Percentiles rank a stretch among this genome's conserved stretches.
phyloP scores from a whole-genome alignment of 306 rosid species.

The Pyrus betulifolia region DNA sequence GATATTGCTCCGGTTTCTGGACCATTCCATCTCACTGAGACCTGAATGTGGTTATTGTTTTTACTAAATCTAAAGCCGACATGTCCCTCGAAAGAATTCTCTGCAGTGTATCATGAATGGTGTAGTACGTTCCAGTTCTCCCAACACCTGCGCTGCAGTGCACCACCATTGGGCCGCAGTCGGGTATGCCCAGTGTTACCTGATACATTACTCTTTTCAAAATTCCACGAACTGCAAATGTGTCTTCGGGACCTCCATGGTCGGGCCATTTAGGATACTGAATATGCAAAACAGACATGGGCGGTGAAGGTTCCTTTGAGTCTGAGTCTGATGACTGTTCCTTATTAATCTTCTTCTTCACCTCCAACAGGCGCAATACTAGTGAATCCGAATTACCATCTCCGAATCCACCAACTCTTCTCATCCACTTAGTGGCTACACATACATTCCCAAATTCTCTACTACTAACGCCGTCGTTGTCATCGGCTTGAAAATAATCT shows the following conservation, averaged over 20 bases:
- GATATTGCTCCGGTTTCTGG: constrained; percentile 65
- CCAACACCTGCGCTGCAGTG: constrained; percentile 99
- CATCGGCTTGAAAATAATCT: constrained; percentile 88
- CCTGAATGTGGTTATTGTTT: constrained; percentile 64
- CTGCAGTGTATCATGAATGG: constrained; percentile 83
- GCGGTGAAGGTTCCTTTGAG: background rate
- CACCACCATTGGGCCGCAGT: constrained; percentile 69
- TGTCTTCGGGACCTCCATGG: constrained; percentile 83
- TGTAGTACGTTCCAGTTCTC: constrained; percentile 87
- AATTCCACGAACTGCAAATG: constrained; percentile 61
- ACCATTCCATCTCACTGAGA: constrained; percentile 95
- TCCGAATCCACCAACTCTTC: background rate
- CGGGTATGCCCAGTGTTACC: constrained; percentile 34
- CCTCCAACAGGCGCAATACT: constrained; percentile 66
- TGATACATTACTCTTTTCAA: constrained; percentile 48
- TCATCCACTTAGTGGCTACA: constrained; percentile 53
- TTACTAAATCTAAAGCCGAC: constrained; percentile 70
- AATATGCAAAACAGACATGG: constrained; percentile 68
- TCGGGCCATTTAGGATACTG: constrained; percentile 95
- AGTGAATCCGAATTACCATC: constrained; percentile 39
- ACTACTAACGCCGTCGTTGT: constrained; percentile 27
- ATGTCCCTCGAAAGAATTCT: constrained; percentile 81
- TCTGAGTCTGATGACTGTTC: no score
- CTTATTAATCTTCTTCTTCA: constrained; percentile 2
- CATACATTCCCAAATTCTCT: constrained; percentile 75